Base-by-base conservation (phyloP, 139 green algal species). In the Coelastrella sp. region DNA sequence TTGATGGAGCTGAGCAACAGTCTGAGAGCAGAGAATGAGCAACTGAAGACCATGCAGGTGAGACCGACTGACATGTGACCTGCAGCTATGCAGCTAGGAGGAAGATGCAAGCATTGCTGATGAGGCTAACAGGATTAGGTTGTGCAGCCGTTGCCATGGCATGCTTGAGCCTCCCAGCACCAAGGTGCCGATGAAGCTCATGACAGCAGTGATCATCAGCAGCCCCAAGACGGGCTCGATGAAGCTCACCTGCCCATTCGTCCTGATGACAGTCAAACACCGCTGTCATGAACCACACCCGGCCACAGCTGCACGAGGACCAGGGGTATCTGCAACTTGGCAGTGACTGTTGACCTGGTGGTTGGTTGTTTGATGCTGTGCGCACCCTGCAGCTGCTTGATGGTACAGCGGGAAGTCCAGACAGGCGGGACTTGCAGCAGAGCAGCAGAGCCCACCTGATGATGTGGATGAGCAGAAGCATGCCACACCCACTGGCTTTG, bases 1-100 rank as follows among this genome's bases (percentile, higher is more conserved):
- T 88, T 97, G 20, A 97, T 97, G 95, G 95, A 97, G 20, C 91
- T 97, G 82, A 96, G 95, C 85, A 97, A 94, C 82, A 92, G 88
- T 8, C 88, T 96, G 87, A 81, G 93, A 20, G 87, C 95, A 22
- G 94, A 96, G 91, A 85, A 91, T 19, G 91, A 94, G n/a, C n/a
- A 88, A 17, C 73, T 92, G 49, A 91, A 80, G 8, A 78, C 65
- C 25, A 11, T 70, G 68, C 83, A 88, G 25, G 82, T 87, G 60
- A 24, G 82, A 9, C 76, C 35, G 35, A 5, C 8, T 68, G 78
- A 22, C 7, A 7, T 17, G n/a, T 19, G 8, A 58, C 9, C 10
- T 57, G 79, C 70, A 20, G 35, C 35, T 65, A 20, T 14, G 20
- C 58, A 85, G 79, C 19, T 70, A 49, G 35, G 35, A 49, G 35